phyloP scores from a whole-genome alignment of 2,329 filamentous ascomycete species.

The Fusarium sp. region DNA sequence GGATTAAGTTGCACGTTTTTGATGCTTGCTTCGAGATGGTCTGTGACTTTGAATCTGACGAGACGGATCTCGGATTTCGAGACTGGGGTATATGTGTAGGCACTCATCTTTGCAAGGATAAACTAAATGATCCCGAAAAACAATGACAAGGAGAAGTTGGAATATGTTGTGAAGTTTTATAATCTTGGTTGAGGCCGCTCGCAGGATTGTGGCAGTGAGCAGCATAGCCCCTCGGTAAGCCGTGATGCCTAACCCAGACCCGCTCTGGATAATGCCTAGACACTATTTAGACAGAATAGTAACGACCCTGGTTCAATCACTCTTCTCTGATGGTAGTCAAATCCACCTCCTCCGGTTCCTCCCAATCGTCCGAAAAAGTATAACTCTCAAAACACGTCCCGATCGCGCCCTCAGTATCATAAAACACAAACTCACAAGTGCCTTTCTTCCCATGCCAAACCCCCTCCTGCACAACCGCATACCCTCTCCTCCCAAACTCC shows the following conservation, averaged over 20 bases:
- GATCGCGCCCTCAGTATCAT: not conserved
- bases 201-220: constrained; percentile 8
- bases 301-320: too few species aligned
- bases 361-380: constrained; percentile 1
- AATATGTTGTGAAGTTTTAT: not conserved
- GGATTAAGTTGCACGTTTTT: constrained; percentile 24
- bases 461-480: not conserved
- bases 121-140: too few species aligned
- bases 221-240: constrained; percentile 4
- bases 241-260: not conserved
- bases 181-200: not conserved
- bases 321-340: accelerated
- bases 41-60: not conserved
- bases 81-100: constrained; percentile 22
- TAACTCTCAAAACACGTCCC: constrained; percentile 1
- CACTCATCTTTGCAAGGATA: not conserved
- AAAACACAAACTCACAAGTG: constrained; percentile 4
- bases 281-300: too few species aligned
- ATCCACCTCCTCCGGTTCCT: not conserved
- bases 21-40: constrained; percentile 16
- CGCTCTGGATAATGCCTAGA: not conserved
- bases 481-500: not conserved
- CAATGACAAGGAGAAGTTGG: accelerated
- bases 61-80: constrained; percentile 28
- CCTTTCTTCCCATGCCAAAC: constrained; percentile 3